Evolutionary conservation across 495 filamentous ascomycete species (phyloP), one percentile per base, ranked within the genome.

Genomic region (Xylaria nigripes): DNA sequence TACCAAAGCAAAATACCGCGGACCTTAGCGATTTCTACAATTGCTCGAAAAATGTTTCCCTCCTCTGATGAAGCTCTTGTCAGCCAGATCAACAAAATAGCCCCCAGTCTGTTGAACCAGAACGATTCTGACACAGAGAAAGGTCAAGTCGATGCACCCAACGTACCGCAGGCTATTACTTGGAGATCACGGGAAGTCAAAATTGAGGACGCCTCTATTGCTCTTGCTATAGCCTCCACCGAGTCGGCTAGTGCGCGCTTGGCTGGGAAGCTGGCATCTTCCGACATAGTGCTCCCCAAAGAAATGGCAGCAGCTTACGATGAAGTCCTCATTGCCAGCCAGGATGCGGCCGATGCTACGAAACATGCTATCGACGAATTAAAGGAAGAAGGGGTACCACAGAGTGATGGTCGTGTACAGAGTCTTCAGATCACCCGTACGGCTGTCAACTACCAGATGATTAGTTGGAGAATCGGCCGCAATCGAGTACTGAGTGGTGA

Each of bases 121-220:
- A 81, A 82, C 38, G 79, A 79, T 10, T 70, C 74, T 2, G 82
- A 80, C 47, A 78, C 76, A 24, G 76, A 79, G 68, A 73, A 76
- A 68, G 74, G 74, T 55, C 54, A 75, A 29, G 71, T 62, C 53
- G 79, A 70, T 49, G 70, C 68, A 53, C 81, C 84, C 46, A 75
- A 82, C 40, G 71, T 85, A 6, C 86, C 90, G 0, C 83, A 85
- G 60, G 87, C 81, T 10, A 82, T 99, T 36, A 85, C 82, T 6
- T 99, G 94, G 94, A 84, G 94, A 45, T 86, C 82, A 6, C 81
- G 89, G n/a, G 86, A 84, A 43, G 90, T 96, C 6, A 80, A 84
- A 56, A 82, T 99, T 38, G 90, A 94, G 52, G 91, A 97, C 66
- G 92, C 92, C 19, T 83, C 89, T n/a, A 96, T 96, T 50, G 90